These are phyloP conservation scores for Ophiostoma piceae DNA, from an alignment of 2,329 filamentous ascomycete genomes.

Conservation along the genomic window DNA sequence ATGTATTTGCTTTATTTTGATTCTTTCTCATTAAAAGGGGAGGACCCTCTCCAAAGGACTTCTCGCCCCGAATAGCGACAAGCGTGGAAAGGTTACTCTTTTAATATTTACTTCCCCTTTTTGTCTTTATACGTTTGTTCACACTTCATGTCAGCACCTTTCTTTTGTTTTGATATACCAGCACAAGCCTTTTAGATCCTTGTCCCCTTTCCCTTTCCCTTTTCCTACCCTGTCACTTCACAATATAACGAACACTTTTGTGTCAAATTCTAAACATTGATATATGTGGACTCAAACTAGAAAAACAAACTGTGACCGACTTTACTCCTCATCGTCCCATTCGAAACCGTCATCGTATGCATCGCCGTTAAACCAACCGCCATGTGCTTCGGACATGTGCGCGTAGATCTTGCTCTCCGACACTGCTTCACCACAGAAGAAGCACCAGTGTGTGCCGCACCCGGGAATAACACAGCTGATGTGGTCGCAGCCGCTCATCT, in stretches of 20 bases:
- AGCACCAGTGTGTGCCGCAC: conserved; percentile 45
- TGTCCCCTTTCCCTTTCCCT: neutral
- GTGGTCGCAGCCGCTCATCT: conserved; percentile 44
- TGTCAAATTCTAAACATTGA: neutral
- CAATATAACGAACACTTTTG: neutral
- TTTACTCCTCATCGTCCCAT: neutral
- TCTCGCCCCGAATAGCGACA: neutral
- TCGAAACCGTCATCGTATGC: neutral
- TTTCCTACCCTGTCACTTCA: conserved; percentile 9
- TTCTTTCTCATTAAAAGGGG: conserved; percentile 10
- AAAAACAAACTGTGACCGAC: neutral
- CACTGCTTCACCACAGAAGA: conserved; percentile 37
- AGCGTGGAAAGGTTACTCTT: conserved; percentile 3
- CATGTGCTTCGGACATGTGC: conserved; percentile 27
- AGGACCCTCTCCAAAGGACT: neutral
- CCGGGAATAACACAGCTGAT: conserved; percentile 36
- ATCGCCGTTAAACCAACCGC: conserved; percentile 18
- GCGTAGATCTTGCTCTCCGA: conserved; percentile 5
- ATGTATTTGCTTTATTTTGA: neutral
- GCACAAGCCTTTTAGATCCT: conserved; percentile 9
- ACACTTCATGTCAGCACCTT: conserved; percentile 5
- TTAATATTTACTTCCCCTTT: conserved; percentile 5
- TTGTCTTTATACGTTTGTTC: neutral
- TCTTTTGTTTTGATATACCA: conserved; percentile 11
- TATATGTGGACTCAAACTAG: neutral